Conservation (phyloP, 345 rosid genomes). For the Excoecaria cochinchinensis region DNA sequence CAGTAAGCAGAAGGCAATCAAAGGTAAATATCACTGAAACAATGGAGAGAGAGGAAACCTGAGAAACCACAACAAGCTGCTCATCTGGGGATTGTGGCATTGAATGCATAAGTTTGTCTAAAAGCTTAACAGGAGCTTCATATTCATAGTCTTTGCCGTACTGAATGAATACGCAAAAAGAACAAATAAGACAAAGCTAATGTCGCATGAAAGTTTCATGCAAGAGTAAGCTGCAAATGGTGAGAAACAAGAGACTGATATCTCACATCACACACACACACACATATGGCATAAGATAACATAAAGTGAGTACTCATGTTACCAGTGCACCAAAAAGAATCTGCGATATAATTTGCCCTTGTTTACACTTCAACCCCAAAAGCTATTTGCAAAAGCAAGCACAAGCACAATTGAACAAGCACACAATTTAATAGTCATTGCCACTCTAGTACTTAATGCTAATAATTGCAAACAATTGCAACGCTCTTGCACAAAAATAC, state of each 20-base stretch:
- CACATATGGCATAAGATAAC: not conserved
- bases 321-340: not conserved
- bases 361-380: not conserved
- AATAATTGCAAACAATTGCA: not conserved
- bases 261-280: no score
- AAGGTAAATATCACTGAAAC: not conserved
- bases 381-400: not conserved
- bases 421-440: no score
- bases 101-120: constrained; percentile 87
- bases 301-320: not conserved
- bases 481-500: not conserved
- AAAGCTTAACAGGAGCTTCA: constrained; percentile 92
- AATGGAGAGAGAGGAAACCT: constrained; percentile 38
- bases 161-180: constrained; percentile 35
- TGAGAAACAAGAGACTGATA: no score
- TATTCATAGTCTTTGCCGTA: constrained; percentile 95
- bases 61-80: constrained; percentile 93
- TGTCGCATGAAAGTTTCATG: not conserved
- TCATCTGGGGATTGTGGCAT: constrained; percentile 88
- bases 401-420: not conserved
- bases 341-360: not conserved
- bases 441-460: not conserved
- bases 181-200: not conserved
- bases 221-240: not conserved
- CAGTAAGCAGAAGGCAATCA: not conserved